Evolutionary conservation across 768 basidiomycete species (phyloP).

Genomic region (Infundibulicybe gibba): DNA sequence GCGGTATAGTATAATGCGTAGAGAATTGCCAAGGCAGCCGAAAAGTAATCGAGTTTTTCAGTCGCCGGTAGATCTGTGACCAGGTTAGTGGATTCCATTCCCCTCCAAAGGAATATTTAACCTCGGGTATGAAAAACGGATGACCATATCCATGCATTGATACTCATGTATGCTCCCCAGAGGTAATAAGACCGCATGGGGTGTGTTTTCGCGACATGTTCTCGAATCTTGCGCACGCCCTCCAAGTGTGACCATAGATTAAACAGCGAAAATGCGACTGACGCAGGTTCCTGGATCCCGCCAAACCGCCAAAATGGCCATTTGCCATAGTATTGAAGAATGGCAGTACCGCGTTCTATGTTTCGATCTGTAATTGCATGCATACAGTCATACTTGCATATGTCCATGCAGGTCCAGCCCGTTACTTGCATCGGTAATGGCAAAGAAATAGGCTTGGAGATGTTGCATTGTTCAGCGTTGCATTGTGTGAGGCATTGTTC

Average conservation of each 20-base stretch:
- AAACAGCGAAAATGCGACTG: constrained; percentile 83
- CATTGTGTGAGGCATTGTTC: constrained; percentile 48
- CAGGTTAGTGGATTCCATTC: not conserved
- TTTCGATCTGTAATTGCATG: constrained; percentile 67
- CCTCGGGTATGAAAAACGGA: constrained; percentile 91
- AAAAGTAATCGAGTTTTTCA: constrained; percentile 94
- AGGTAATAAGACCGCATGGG: constrained; percentile 71
- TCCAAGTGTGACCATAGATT: constrained; percentile 75
- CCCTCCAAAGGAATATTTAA: constrained; percentile 28
- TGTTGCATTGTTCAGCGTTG: constrained; percentile 32
- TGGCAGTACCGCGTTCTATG: constrained; percentile 28
- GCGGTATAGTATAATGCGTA: constrained; percentile 77
- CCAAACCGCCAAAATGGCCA: constrained; percentile 91
- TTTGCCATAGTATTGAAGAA: constrained; percentile 91
- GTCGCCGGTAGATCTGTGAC: constrained; percentile 75
- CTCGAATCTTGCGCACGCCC: constrained; percentile 50
- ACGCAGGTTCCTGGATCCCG: constrained; percentile 95
- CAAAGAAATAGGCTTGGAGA: constrained; percentile 27
- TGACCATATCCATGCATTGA: constrained; percentile 94
- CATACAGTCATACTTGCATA: constrained; percentile 91
- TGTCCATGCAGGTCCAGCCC: constrained; percentile 82
- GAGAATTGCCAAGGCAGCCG: constrained; percentile 82
- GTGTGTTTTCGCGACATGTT: constrained; percentile 47
- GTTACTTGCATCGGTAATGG: constrained; percentile 61
- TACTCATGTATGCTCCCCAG: constrained; percentile 61